phyloP scores from a whole-genome alignment of 768 basidiomycete species.

The Lentinula boryana region DNA sequence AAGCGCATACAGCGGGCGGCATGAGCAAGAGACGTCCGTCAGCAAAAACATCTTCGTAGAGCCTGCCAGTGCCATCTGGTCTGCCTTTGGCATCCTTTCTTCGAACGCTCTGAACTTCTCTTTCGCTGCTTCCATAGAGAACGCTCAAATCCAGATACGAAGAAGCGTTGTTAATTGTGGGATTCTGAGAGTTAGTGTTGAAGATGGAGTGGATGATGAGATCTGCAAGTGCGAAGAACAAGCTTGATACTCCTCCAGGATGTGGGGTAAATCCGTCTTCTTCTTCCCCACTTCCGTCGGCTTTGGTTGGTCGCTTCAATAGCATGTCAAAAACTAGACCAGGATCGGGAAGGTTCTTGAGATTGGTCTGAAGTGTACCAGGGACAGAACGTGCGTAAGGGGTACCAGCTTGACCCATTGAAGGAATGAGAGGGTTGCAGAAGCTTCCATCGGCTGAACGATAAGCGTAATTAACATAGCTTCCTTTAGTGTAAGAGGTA shows the following conservation, averaged over 20 bases:
- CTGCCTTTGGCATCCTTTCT: conserved; percentile 31
- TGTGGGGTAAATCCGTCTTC: conserved; percentile 24
- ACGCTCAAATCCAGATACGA: conserved; percentile 76
- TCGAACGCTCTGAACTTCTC: conserved; percentile 38
- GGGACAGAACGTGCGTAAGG: conserved; percentile 70
- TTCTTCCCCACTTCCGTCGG: conserved; percentile 8
- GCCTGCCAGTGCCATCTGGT: conserved; percentile 46
- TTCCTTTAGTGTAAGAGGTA: background rate
- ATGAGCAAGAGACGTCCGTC: conserved; percentile 48
- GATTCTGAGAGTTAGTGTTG: conserved; percentile 38
- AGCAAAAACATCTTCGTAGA: conserved; percentile 68
- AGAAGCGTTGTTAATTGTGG: conserved; percentile 54
- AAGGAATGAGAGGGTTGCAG: conserved; percentile 49
- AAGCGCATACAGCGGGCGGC: conserved; percentile 45
- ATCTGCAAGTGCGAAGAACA: conserved; percentile 79
- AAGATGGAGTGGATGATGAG: conserved; percentile 73
- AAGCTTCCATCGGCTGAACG: conserved; percentile 57
- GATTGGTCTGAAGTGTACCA: conserved; percentile 24
- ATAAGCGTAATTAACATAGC: conserved; percentile 39
- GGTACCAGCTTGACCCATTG: conserved; percentile 52
- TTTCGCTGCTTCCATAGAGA: conserved; percentile 59
- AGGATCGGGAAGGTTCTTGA: conserved; percentile 50
- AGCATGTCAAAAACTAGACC: conserved; percentile 69
- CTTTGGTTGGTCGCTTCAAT: conserved; percentile 29
- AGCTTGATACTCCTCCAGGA: conserved; percentile 63